Percentiles rank a stretch among this genome's conserved stretches.
phyloP scores from a whole-genome alignment of 306 rosid genomes.

The Medicago arabica region DNA sequence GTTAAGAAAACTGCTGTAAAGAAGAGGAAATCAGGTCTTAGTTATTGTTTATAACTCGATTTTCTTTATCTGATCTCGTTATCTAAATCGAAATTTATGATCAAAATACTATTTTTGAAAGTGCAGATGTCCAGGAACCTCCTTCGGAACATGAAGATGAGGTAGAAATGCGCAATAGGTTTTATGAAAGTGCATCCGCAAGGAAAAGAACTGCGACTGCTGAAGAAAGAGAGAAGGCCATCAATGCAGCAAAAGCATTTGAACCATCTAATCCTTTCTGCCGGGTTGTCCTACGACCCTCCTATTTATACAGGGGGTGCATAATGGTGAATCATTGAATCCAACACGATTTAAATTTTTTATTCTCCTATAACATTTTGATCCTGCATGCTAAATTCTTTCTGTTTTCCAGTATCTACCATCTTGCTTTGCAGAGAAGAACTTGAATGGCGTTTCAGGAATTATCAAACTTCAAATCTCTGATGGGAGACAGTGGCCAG shows the following conservation, averaged over 20 bases:
- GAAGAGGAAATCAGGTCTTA: conserved; percentile 71
- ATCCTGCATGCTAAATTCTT: conserved; percentile 21
- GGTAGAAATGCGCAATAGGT: conserved; percentile 74
- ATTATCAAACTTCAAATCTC: conserved; percentile 87
- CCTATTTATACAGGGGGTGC: conserved; percentile 94
- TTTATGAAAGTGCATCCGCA: conserved; percentile 97
- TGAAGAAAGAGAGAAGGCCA: conserved; percentile 91
- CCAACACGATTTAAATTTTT: conserved; percentile 4
- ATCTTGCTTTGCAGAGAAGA: conserved; percentile 96
- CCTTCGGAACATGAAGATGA: conserved; percentile 69
- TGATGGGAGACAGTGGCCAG: conserved; percentile 87
- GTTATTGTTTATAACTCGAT: conserved; percentile 45
- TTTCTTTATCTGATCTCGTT: conserved; percentile 19
- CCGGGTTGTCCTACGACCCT: conserved; percentile 92
- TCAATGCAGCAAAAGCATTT: conserved; percentile 78
- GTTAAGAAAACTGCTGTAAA: conserved; percentile 59
- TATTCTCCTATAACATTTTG: conserved; percentile 7
- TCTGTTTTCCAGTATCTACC: conserved; percentile 83
- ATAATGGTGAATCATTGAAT: conserved; percentile 78
- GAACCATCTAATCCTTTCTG: conserved; percentile 94
- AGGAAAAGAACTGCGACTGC: conserved; percentile 96
- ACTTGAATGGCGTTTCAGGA: conserved; percentile 86
- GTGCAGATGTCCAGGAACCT: conserved; percentile 71
- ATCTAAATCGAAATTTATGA: conserved; percentile 29
- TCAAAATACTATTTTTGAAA: conserved; percentile 28